Conservation (phyloP, 331 rosid genomes). For the Cydonia oblonga region DNA sequence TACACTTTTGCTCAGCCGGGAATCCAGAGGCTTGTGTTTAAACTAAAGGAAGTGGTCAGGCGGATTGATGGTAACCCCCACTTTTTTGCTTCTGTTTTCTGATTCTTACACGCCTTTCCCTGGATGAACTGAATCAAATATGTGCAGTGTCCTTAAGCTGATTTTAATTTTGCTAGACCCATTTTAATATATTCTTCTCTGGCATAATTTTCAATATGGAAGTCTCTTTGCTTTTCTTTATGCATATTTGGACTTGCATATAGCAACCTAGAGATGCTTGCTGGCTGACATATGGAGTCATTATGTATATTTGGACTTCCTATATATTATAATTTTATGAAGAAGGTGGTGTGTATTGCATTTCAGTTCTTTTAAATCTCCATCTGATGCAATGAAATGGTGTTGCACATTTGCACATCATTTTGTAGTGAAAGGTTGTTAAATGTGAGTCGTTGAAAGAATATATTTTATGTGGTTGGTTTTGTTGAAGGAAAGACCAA, state of each 20-base stretch:
- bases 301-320: too few relatives aligned
- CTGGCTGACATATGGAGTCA: too few relatives aligned
- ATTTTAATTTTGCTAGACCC: background rate
- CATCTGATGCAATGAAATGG: background rate
- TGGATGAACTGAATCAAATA: conserved; percentile 1
- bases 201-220: background rate
- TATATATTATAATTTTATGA: too few relatives aligned
- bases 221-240: background rate
- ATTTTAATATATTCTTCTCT: background rate
- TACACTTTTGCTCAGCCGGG: conserved; percentile 96
- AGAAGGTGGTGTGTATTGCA: too few relatives aligned
- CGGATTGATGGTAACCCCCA: conserved; percentile 66
- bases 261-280: background rate
- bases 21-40: conserved; percentile 90
- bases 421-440: background rate
- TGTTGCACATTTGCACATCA: background rate
- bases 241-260: background rate
- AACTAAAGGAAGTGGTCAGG: conserved; percentile 80
- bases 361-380: too few relatives aligned
- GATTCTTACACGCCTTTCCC: background rate
- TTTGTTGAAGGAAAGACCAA: background rate
- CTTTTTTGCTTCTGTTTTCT: conserved; percentile 2
- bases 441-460: background rate
- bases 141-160: background rate
- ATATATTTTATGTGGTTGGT: background rate